Evolutionary conservation across 1,284 basidiomycete species (phyloP), one percentile per base, ranked within the genome.

Genomic region (Fistulina hepatica): DNA sequence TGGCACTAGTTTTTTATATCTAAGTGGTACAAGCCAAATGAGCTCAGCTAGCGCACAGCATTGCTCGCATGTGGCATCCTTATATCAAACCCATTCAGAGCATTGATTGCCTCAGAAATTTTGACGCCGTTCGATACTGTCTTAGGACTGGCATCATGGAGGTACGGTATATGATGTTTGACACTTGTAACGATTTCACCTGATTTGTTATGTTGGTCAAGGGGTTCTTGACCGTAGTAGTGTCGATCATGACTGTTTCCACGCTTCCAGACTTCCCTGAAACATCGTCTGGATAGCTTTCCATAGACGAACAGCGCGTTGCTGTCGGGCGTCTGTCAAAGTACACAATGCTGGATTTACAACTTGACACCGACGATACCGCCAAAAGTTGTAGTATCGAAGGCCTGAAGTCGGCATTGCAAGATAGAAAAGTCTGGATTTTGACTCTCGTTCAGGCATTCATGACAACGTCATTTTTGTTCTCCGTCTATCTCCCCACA

Each of bases 1-100:
- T 31, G 28, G 13, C 15, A 13, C 10, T 13, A 63, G 61, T 75
- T 73, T 56, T 60, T 81, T 20, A 60, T 83, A n/a, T 81, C 81
- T 1, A 83, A 79, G 57, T 76, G 80, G 81, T 83, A 76, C 55
- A 81, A 71, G 37, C 62, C 69, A 10, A 66, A 61, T 21, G 82
- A 85, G 50, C 63, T 84, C 21, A 81, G 79, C 28, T 56, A 80
- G 33, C 67, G 88, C 40, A 86, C 77, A 21, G 77, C 84, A 7
- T 60, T 83, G 34, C 68, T 92, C 12, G 77, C 73, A 42, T 77
- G 73, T 47, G 83, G 83, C 6, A 74, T 66, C 51, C 63, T 90
- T 35, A 75, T 88, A 45, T 81, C 77, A 42, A 91, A 88, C 59
- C 86, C 84, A 1, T 89, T 90, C 52, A 84, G 86, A 11, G 67